A percentile compares a stretch with the other conserved stretches of the same genome.
Conservation (phyloP, 768 basidiomycete species). For the Inosperma sp. region DNA sequence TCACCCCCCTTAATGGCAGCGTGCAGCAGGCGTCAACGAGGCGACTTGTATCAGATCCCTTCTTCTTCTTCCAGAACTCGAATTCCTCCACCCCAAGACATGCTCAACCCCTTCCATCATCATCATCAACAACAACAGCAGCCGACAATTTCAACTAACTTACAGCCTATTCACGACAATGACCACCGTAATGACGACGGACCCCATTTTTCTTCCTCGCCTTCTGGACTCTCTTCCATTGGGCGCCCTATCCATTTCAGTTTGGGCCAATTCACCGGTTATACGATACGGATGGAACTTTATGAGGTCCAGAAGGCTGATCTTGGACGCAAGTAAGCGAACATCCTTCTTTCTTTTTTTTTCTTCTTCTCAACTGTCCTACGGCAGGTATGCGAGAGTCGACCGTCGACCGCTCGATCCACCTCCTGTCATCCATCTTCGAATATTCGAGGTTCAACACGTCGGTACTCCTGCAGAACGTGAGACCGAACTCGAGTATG, state of each 20-base stretch:
- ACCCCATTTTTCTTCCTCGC: too few relatives aligned
- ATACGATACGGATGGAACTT: slow-evolving; percentile 50
- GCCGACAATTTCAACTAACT: too few relatives aligned
- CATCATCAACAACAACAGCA: too few relatives aligned
- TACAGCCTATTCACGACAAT: too few relatives aligned
- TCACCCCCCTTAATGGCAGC: too few relatives aligned
- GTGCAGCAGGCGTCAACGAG: too few relatives aligned
- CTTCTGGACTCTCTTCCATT: slow-evolving; percentile 32
- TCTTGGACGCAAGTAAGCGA: slow-evolving; percentile 60
- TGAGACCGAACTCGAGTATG: slow-evolving; percentile 46
- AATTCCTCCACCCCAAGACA: too few relatives aligned
- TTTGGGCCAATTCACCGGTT: slow-evolving; percentile 58
- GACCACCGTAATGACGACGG: too few relatives aligned
- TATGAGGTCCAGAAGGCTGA: slow-evolving; percentile 61
- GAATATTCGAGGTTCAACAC: slow-evolving; percentile 43
- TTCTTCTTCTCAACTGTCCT: not conserved
- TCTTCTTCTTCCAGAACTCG: too few relatives aligned
- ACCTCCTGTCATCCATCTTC: slow-evolving; percentile 55
- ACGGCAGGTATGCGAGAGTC: slow-evolving; percentile 51
- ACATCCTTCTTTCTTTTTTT: slow-evolving; percentile 7
- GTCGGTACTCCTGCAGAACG: slow-evolving; percentile 37
- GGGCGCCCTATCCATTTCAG: slow-evolving; percentile 52
- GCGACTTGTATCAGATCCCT: too few relatives aligned
- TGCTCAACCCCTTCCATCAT: too few relatives aligned
- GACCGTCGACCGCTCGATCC: slow-evolving; percentile 65